These are phyloP conservation scores for Tolypocladium tropicale DNA, from an alignment of 2,329 filamentous ascomycete genomes.

Conservation along the genomic window DNA sequence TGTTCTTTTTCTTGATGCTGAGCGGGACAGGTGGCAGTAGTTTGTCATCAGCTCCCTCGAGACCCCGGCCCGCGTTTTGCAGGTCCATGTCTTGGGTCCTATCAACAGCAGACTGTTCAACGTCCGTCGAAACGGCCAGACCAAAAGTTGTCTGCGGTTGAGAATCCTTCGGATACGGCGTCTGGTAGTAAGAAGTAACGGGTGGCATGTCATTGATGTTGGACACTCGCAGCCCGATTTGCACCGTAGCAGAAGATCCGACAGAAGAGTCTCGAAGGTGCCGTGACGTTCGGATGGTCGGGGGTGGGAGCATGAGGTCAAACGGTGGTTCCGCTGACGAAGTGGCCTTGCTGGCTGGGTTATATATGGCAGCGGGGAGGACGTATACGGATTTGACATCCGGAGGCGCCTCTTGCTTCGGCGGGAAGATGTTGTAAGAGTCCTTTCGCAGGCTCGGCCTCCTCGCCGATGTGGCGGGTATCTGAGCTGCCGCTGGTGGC, in stretches of 20 bases:
- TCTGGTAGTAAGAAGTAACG: conserved; percentile 8
- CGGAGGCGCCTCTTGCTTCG: background rate
- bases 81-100: background rate
- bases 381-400: conserved; percentile 21
- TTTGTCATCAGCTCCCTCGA: background rate
- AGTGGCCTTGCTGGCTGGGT: conserved; percentile 1
- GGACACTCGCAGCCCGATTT: conserved; percentile 60
- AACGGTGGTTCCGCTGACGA: background rate
- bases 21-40: conserved; percentile 25
- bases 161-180: background rate
- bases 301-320: conserved; percentile 28
- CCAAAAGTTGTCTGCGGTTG: background rate
- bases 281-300: conserved; percentile 28
- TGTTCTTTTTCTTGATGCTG: background rate
- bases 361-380: conserved; percentile 22
- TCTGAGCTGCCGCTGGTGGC: background rate
- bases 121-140: conserved; percentile 1
- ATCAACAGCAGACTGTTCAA: background rate
- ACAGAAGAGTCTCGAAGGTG: conserved; percentile 51
- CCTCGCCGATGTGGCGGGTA: background rate
- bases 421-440: conserved; percentile 8
- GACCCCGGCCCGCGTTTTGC: background rate
- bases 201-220: conserved; percentile 40
- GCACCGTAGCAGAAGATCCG: conserved; percentile 56
- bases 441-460: background rate